A percentile compares a stretch with the other conserved stretches of the same genome.
These are phyloP conservation scores for Nephelium lappaceum DNA, from an alignment of 345 rosid genomes.

Conservation along the genomic window DNA sequence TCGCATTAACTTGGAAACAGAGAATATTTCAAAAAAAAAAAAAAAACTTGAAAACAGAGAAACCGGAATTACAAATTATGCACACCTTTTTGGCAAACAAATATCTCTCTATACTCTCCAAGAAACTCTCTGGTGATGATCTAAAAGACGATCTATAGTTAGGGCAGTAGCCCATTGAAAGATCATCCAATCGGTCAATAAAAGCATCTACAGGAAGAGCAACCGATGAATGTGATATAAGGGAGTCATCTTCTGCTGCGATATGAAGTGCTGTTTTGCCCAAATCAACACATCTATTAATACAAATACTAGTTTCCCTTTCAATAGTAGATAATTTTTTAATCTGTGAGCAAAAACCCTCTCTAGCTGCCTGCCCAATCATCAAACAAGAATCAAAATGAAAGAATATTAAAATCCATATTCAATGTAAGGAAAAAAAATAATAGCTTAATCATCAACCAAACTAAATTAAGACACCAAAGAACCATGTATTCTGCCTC, in stretches of 20 bases:
- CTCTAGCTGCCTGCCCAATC: constrained; percentile 48
- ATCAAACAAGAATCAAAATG: constrained; percentile 2
- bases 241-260: constrained; percentile 76
- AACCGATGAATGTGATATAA: constrained; percentile 63
- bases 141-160: constrained; percentile 32
- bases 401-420: not conserved
- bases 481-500: not conserved
- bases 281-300: constrained; percentile 59
- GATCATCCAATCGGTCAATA: constrained; percentile 54
- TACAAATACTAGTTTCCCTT: constrained; percentile 60
- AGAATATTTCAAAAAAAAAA: no score
- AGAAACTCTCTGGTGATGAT: constrained; percentile 45
- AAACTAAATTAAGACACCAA: not conserved
- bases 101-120: constrained; percentile 55
- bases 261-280: constrained; percentile 55
- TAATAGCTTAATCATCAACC: not conserved
- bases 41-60: constrained; percentile 9
- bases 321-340: constrained; percentile 44
- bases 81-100: constrained; percentile 55
- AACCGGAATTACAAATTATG: not conserved
- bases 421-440: not conserved
- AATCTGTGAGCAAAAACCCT: constrained; percentile 43
- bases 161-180: constrained; percentile 64
- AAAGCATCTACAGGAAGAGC: constrained; percentile 67
- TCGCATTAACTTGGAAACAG: constrained; percentile 1